A percentile compares a stretch with the other conserved stretches of the same genome.
phyloP scores from a whole-genome alignment of 2,329 filamentous ascomycete species.

The Phaeoacremonium minimum region DNA sequence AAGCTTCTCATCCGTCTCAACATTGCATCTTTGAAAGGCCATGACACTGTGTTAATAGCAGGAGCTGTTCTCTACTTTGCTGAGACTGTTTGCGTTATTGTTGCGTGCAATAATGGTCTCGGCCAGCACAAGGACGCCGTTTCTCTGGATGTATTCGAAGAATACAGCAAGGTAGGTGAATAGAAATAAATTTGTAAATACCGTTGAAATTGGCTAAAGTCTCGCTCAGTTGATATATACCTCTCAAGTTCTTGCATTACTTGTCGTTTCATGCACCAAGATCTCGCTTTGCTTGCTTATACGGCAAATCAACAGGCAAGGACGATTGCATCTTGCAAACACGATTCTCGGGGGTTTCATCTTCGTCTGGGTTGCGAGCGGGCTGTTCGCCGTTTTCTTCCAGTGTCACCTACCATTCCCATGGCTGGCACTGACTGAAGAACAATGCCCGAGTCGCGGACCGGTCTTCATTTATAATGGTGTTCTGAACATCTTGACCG shows the following conservation, averaged over 20 bases:
- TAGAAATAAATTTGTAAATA: too few relatives aligned
- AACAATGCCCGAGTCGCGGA: slow-evolving; percentile 5
- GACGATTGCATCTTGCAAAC: not conserved
- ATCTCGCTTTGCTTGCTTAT: not conserved
- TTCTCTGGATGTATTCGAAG: too few relatives aligned
- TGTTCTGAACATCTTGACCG: slow-evolving; percentile 8
- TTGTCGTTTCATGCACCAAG: slow-evolving; percentile 1
- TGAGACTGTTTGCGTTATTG: too few relatives aligned
- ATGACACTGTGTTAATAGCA: too few relatives aligned
- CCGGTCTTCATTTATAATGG: slow-evolving; percentile 8
- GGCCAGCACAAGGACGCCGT: too few relatives aligned
- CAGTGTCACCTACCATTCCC: slow-evolving; percentile 40
- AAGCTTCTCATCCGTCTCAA: too few relatives aligned
- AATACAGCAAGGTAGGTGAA: too few relatives aligned
- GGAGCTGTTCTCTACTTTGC: too few relatives aligned
- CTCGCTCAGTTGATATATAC: slow-evolving; percentile 1
- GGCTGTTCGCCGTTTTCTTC: slow-evolving; percentile 3
- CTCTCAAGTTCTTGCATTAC: not conserved
- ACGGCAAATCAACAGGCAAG: slow-evolving; percentile 1
- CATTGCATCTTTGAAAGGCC: too few relatives aligned
- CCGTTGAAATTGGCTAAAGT: too few relatives aligned
- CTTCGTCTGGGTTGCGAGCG: not conserved
- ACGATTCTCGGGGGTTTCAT: not conserved
- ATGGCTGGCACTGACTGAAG: slow-evolving; percentile 4
- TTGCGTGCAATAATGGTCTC: too few relatives aligned